Conservation (phyloP, 805 yeast genomes). For the Metschnikowia picachoensis region DNA sequence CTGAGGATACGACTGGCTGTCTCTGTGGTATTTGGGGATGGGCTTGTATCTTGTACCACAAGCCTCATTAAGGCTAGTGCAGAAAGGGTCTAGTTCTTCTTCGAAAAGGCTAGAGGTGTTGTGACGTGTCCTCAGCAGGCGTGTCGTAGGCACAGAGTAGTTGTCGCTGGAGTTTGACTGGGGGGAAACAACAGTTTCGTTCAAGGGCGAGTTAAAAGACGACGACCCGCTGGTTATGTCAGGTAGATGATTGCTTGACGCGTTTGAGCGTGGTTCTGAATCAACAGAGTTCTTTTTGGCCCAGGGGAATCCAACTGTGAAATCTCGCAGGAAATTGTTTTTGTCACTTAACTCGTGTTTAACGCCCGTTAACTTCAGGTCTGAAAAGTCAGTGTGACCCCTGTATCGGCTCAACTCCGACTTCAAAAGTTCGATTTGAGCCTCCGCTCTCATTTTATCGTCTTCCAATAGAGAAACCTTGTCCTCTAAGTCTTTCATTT, state of each 20-base stretch:
- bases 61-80: constrained; percentile 70
- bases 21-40: constrained; percentile 45
- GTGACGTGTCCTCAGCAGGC: constrained; percentile 13
- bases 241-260: constrained; percentile 21
- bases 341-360: constrained; percentile 3
- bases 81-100: constrained; percentile 71
- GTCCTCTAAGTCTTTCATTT: constrained; percentile 79
- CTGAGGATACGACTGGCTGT: constrained; percentile 8
- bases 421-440: constrained; percentile 75
- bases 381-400: constrained; percentile 28
- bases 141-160: constrained; percentile 9
- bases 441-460: constrained; percentile 59
- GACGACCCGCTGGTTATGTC: constrained; percentile 36
- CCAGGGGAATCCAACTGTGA: constrained; percentile 55
- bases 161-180: constrained; percentile 22
- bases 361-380: constrained; percentile 17
- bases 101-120: constrained; percentile 40
- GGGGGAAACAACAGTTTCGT: constrained; percentile 35
- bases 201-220: constrained; percentile 37
- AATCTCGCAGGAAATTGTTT: background rate
- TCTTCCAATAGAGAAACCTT: constrained; percentile 70
- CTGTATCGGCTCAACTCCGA: constrained; percentile 64
- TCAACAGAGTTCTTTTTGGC: constrained; percentile 20
- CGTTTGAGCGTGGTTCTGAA: constrained; percentile 5
- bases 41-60: constrained; percentile 78